Base-by-base conservation (phyloP, 345 rosid species). In the Linum usitatissimum region DNA sequence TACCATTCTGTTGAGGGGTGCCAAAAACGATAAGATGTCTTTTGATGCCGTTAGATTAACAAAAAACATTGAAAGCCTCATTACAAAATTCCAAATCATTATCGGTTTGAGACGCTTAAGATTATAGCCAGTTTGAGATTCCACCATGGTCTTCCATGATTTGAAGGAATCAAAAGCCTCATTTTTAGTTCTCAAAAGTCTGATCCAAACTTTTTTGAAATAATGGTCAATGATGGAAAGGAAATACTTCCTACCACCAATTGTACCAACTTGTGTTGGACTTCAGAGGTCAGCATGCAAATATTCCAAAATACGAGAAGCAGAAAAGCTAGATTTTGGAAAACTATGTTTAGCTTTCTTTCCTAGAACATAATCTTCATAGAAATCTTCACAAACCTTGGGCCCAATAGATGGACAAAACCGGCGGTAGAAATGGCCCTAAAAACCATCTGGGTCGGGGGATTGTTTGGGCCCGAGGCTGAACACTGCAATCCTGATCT, bases 201-300 rank as follows among this genome's bases (percentile, higher is more conserved):
- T 42, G 31, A 62, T 4, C 39, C 57, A 49, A 19, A 63, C 20
- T 28, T 63, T 63, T 63, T 6, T 19, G 53, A 57, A 63, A n/a
- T 19, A 63, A 20, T 63, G 39, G 30, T 63, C 36, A 20, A 53
- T 63, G 17, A 63, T 20, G 39, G 59, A 49, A 20, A 63, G 18
- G 20, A 63, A 49, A 18, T 63, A 63, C 17, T 45, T 49, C 30
- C 39, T 45, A 10, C 59, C 59, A 23, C 28, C 28, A 23, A 23
- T 23, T 23, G 28, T 23, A 9, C 2, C 57, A 51, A 6, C 9
- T 3, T 4, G 7, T 0, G 15, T 12, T 6, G 13, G 66, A 48
- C 9, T 0, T 56, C 30, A 4, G 12, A 5, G 31, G 14, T 40
- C 21, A 9, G 2, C 51, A 63, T 63, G 59, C 3, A 63, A 14